These are phyloP conservation scores for Arthrocladium fulminans DNA, from an alignment of 2,329 filamentous ascomycete species.

Conservation along the genomic window DNA sequence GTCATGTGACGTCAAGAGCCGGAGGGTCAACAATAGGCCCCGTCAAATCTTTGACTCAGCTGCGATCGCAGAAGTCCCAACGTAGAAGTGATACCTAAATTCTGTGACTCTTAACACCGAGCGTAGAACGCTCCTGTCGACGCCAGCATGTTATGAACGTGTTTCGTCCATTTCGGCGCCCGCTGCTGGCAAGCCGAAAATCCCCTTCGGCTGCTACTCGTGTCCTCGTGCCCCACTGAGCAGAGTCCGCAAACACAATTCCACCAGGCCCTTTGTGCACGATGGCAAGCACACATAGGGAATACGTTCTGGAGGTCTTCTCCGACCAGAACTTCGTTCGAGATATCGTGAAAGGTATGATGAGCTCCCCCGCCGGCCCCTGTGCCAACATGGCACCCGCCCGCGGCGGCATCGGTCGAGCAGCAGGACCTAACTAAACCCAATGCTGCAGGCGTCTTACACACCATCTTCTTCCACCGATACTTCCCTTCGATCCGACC, in stretches of 20 bases:
- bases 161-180: conserved; percentile 17
- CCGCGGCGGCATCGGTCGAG: background rate
- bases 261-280: conserved; percentile 2
- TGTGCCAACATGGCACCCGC: background rate
- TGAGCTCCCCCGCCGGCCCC: background rate
- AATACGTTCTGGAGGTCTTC: conserved; percentile 90
- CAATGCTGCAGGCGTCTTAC: conserved; percentile 61
- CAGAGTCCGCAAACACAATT: background rate
- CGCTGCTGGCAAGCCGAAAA: conserved; percentile 19
- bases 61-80: too few relatives aligned
- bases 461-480: conserved; percentile 98
- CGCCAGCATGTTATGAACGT: conserved; percentile 14
- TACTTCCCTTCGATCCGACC: conserved; percentile 85
- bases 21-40: too few relatives aligned
- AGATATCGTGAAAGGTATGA: conserved; percentile 81
- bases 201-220: background rate
- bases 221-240: conserved; percentile 7
- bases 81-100: background rate
- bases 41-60: too few relatives aligned
- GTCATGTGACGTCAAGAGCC: background rate
- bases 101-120: conserved; percentile 1
- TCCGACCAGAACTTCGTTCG: conserved; percentile 82
- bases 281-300: conserved; percentile 52
- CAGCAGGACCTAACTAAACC: conserved; percentile 12
- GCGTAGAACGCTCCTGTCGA: background rate